A percentile compares a stretch with the other conserved stretches of the same genome.
Evolutionary conservation across 176 grass and related monocot genomes (phyloP).

Genomic region (Oryza rufipogon): DNA sequence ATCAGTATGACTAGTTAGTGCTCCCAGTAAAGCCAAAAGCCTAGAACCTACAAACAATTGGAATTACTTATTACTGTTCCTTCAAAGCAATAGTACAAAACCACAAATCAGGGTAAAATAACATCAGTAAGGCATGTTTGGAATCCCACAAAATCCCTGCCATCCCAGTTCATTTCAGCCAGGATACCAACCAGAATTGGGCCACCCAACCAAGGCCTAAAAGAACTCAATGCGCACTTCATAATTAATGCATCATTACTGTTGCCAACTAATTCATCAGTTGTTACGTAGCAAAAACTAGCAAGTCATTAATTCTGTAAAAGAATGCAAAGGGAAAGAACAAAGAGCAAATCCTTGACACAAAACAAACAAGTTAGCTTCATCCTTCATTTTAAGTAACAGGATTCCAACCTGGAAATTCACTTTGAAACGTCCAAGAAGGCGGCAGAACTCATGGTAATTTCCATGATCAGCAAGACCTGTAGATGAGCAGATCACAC

Average conservation of each 20-base stretch:
- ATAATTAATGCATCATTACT: conserved; percentile 3
- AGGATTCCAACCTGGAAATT: conserved; percentile 75
- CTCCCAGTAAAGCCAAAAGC: not conserved
- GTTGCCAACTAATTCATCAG: not conserved
- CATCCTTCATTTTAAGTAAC: conserved; percentile 26
- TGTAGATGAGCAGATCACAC: conserved; percentile 47
- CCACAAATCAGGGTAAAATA: not conserved
- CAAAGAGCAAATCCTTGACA: conserved; percentile 2
- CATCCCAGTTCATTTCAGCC: not conserved
- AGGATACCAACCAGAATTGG: not conserved
- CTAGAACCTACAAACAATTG: not conserved
- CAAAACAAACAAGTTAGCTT: conserved; percentile 29
- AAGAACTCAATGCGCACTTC: not conserved
- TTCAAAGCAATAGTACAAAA: not conserved
- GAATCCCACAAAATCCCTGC: not conserved
- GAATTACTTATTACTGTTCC: conserved; percentile 6
- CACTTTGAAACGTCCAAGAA: conserved; percentile 97
- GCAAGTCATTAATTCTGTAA: not conserved
- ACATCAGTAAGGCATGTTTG: not conserved
- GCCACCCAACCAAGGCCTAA: not conserved
- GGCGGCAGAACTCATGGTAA: conserved; percentile 98
- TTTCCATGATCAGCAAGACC: conserved; percentile 99
- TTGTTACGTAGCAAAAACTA: not conserved
- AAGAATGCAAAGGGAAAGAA: not conserved
- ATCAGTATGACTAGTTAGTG: conserved; percentile 23